A percentile compares a stretch with the other conserved stretches of the same genome.
Conservation (phyloP, 1,284 basidiomycete species). For the Cerioporus squamosus region DNA sequence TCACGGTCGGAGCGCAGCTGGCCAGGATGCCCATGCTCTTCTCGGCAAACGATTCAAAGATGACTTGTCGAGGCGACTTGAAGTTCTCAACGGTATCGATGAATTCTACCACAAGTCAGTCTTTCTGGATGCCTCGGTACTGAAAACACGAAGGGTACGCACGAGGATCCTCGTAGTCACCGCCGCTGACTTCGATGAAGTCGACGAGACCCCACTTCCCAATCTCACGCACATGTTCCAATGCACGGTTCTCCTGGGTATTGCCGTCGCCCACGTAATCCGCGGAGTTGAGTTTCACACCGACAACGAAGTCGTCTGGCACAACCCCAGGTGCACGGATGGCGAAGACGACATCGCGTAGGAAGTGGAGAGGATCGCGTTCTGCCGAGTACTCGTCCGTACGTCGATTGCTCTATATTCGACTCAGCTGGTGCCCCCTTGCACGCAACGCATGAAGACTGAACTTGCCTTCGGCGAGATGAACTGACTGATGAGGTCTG, state of each 20-base stretch:
- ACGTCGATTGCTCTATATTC: conserved; percentile 69
- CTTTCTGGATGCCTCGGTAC: not conserved
- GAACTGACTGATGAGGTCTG: conserved; percentile 87
- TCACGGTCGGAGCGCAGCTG: conserved; percentile 31
- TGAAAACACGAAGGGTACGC: conserved; percentile 21
- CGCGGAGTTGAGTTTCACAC: conserved; percentile 87
- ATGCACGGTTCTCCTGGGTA: conserved; percentile 51
- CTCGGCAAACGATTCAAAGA: conserved; percentile 66
- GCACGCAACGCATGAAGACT: not conserved
- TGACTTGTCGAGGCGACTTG: conserved; percentile 53
- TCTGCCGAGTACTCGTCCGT: conserved; percentile 62
- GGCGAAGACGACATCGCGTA: conserved; percentile 64
- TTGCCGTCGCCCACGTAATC: conserved; percentile 66
- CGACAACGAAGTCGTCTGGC: conserved; percentile 70
- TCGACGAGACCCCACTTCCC: conserved; percentile 70
- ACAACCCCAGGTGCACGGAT: conserved; percentile 58
- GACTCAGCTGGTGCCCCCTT: not conserved
- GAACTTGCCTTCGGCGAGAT: conserved; percentile 74
- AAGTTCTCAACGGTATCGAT: conserved; percentile 21
- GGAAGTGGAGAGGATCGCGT: conserved; percentile 58
- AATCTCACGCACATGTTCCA: conserved; percentile 68
- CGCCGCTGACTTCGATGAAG: conserved; percentile 88
- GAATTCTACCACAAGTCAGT: conserved; percentile 28
- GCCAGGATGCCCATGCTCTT: conserved; percentile 50
- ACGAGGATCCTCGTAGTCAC: conserved; percentile 85